A percentile compares a stretch with the other conserved stretches of the same genome.
phyloP scores from a whole-genome alignment of 257 asterid genomes.

The Plectranthus barbatus region DNA sequence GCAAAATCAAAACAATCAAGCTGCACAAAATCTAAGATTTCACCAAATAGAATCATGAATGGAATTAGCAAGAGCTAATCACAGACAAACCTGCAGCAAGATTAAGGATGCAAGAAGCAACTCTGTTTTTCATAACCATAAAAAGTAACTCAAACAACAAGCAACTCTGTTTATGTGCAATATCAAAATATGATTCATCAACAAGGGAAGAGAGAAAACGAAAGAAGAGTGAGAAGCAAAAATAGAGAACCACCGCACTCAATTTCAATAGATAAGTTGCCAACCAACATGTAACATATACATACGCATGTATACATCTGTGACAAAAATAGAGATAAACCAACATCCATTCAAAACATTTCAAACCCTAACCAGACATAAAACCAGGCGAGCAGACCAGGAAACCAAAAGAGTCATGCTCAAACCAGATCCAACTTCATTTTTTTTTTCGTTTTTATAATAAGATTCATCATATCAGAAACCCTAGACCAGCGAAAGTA shows the following conservation, averaged over 20 bases:
- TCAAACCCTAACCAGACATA: conserved; percentile 10
- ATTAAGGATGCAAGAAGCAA: too few species aligned
- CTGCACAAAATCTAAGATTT: too few species aligned
- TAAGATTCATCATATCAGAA: not conserved
- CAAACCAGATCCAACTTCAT: conserved; percentile 1
- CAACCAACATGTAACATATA: conserved; percentile 4
- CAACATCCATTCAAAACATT: conserved; percentile 7
- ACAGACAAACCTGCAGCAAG: too few species aligned
- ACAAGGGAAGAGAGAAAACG: too few species aligned
- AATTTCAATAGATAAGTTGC: not conserved
- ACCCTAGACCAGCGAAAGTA: not conserved
- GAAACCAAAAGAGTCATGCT: conserved; percentile 8
- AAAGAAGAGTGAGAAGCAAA: not conserved
- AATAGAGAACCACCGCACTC: not conserved
- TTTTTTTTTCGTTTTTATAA: not conserved
- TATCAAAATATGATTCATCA: not conserved
- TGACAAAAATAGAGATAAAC: conserved; percentile 1
- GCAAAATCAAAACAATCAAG: too few species aligned
- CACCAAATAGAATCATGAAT: too few species aligned
- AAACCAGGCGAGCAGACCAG: conserved; percentile 5
- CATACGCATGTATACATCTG: conserved; percentile 14
- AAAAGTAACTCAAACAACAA: too few species aligned
- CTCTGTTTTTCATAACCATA: too few species aligned
- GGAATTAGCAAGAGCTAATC: too few species aligned
- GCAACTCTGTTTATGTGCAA: not conserved